Percentiles rank a stretch among this genome's conserved stretches.
phyloP scores from a whole-genome alignment of 129 eudicot species.

The Erigeron canadensis region DNA sequence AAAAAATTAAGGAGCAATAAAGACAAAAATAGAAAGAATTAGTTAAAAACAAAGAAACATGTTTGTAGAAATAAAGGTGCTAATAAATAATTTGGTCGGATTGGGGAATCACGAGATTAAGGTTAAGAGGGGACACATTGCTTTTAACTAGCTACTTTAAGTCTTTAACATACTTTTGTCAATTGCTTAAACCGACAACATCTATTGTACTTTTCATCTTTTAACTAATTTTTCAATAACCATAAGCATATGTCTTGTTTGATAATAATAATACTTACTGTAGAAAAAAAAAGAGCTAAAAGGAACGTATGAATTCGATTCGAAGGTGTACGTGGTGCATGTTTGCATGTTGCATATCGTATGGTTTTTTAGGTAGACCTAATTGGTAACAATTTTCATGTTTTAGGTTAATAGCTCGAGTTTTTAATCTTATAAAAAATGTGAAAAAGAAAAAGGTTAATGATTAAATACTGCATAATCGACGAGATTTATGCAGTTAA shows the following conservation, averaged over 20 bases:
- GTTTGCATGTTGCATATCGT: too few species aligned
- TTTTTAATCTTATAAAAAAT: too few species aligned
- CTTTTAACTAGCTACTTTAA: slow-evolving; percentile 26
- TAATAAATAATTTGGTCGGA: slow-evolving; percentile 37
- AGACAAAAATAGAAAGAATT: slow-evolving; percentile 26
- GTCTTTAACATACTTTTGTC: not conserved
- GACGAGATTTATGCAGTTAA: too few species aligned
- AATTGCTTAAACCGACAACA: not conserved
- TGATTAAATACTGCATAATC: too few species aligned
- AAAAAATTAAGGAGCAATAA: not conserved
- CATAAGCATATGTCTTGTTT: not conserved
- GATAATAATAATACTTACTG: too few species aligned
- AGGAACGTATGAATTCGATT: too few species aligned
- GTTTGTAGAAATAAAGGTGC: slow-evolving; percentile 24
- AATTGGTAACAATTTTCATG: too few species aligned
- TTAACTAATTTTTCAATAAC: not conserved
- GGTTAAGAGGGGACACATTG: slow-evolving; percentile 16
- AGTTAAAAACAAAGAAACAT: slow-evolving; percentile 35
- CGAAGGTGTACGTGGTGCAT: too few species aligned
- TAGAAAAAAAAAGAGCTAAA: too few species aligned
- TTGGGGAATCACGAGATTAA: slow-evolving; percentile 23
- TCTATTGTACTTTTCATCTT: not conserved
- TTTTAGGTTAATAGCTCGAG: too few species aligned
- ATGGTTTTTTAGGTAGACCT: too few species aligned
- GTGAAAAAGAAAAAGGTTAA: too few species aligned